phyloP scores from a whole-genome alignment of 139 green algal species.

The Nannochloris sp. region DNA sequence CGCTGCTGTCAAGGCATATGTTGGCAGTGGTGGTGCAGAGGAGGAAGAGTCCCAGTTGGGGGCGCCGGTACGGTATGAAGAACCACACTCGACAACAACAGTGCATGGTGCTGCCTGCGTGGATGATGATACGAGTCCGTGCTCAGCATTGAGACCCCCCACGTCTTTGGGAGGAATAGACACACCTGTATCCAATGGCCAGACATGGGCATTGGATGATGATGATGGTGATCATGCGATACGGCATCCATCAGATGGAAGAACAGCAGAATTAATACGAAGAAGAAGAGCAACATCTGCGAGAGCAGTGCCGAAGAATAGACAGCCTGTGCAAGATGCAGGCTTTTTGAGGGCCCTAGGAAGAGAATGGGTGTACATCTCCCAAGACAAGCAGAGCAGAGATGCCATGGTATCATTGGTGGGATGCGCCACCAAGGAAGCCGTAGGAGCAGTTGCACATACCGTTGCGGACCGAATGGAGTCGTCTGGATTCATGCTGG shows the following conservation, averaged over 20 bases:
- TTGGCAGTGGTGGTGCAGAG: background rate
- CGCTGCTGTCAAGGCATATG: constrained; percentile 13
- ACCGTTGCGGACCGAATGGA: constrained; percentile 3
- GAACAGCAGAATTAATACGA: too few relatives aligned
- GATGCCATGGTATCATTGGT: constrained; percentile 14
- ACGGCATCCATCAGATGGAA: too few relatives aligned
- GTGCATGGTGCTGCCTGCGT: too few relatives aligned
- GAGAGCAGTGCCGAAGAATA: too few relatives aligned
- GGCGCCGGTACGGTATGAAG: background rate
- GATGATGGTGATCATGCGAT: too few relatives aligned
- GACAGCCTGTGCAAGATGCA: background rate
- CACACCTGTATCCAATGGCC: too few relatives aligned
- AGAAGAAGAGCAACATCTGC: too few relatives aligned
- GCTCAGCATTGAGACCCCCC: too few relatives aligned
- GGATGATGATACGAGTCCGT: background rate
- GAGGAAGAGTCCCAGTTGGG: too few relatives aligned
- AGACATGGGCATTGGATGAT: too few relatives aligned
- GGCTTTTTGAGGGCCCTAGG: constrained; percentile 9
- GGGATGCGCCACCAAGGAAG: constrained; percentile 6
- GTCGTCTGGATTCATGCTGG: background rate
- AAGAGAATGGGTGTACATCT: constrained; percentile 19
- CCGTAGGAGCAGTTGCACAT: background rate
- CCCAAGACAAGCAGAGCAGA: constrained; percentile 18
- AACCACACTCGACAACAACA: background rate
- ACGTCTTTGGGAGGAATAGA: too few relatives aligned